These are phyloP conservation scores for Ophiocordyceps robertsii DNA, from an alignment of 2,329 filamentous ascomycete genomes.

Conservation along the genomic window DNA sequence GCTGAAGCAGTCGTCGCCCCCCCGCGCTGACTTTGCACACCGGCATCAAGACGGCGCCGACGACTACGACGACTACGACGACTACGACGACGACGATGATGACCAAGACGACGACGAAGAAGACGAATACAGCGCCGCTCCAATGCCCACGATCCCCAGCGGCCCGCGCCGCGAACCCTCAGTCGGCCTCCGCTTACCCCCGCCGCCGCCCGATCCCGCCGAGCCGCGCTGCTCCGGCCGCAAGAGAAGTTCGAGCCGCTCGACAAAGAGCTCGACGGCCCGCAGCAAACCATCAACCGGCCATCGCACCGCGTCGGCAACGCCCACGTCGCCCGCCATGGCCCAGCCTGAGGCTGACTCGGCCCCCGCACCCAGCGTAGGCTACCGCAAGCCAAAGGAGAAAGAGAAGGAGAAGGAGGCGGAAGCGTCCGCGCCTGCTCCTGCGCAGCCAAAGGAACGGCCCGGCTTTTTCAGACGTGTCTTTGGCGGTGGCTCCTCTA, in stretches of 20 bases:
- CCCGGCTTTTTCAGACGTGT: conserved; percentile 89
- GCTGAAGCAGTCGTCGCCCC: conserved; percentile 17
- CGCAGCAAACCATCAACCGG: conserved; percentile 14
- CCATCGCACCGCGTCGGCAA: conserved; percentile 8
- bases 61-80: conserved; percentile 19
- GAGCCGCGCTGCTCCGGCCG: conserved; percentile 31
- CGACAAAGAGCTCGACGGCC: conserved; percentile 34
- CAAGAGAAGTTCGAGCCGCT: conserved; percentile 42
- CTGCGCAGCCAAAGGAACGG: conserved; percentile 47
- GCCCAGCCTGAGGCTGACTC: conserved; percentile 30
- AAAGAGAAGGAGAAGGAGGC: conserved; percentile 38
- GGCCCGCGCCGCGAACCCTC: conserved; percentile 50
- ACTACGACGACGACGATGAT: conserved; percentile 44
- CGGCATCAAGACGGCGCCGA: conserved; percentile 21
- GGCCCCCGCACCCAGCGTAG: conserved; percentile 43
- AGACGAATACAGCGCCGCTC: conserved; percentile 64
- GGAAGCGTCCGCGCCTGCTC: conserved; percentile 27
- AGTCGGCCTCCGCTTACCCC: conserved; percentile 15
- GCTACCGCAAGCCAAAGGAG: conserved; percentile 46
- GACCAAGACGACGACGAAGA: conserved; percentile 36
- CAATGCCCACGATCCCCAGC: conserved; percentile 70
- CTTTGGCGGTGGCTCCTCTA: conserved; percentile 58
- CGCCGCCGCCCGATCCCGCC: conserved; percentile 24
- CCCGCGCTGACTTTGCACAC: conserved; percentile 36
- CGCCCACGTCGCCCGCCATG: conserved; percentile 10